Conservation (phyloP, 2,329 filamentous ascomycete genomes). For the Neospermospora avenae region DNA sequence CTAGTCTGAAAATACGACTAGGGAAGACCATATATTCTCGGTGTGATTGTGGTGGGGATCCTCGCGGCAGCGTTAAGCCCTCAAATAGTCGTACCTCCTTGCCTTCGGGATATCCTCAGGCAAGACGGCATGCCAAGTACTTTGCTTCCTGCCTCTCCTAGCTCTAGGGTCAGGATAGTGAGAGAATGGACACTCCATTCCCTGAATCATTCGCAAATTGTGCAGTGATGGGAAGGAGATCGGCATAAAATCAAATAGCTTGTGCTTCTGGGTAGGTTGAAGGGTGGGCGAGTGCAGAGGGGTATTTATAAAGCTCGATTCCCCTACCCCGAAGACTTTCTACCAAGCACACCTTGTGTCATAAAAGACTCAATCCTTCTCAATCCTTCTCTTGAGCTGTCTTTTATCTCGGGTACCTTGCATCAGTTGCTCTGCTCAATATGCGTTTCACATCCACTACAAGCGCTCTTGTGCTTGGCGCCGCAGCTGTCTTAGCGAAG, state of each 20-base stretch:
- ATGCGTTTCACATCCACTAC: constrained; percentile 5
- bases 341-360: constrained; percentile 3
- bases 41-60: too few species aligned
- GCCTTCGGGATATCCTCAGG: not conserved
- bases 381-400: not conserved
- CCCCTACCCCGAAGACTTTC: not conserved
- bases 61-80: too few species aligned
- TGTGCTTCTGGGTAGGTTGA: not conserved
- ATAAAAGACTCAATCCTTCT: constrained; percentile 5
- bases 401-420: not conserved
- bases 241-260: not conserved
- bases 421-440: constrained; percentile 1
- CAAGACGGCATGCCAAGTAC: constrained; percentile 6
- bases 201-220: not conserved
- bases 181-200: not conserved
- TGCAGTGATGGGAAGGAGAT: not conserved
- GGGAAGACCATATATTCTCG: too few species aligned
- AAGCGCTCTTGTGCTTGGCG: constrained; percentile 3
- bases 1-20: too few species aligned
- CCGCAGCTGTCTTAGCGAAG: constrained; percentile 2
- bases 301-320: constrained; percentile 3
- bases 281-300: not conserved
- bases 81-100: too few species aligned
- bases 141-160: constrained; percentile 5
- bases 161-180: not conserved